A percentile compares a stretch with the other conserved stretches of the same genome.
Conservation (phyloP, 1,284 basidiomycete genomes). For the Veloboletus limbatus region DNA sequence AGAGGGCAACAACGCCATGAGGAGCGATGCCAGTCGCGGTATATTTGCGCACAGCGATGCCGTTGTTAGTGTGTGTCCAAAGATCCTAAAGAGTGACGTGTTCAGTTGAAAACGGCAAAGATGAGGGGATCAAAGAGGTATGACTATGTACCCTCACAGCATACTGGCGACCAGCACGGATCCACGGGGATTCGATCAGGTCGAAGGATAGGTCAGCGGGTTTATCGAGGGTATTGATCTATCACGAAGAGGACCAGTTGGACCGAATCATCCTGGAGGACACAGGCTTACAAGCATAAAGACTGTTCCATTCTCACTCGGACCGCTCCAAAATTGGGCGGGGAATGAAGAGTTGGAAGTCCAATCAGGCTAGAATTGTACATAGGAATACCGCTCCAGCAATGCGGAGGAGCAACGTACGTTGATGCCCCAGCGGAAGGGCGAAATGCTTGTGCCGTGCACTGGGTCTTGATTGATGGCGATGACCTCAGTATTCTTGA, state of each 20-base stretch:
- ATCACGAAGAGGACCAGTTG: neutral
- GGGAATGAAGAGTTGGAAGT: slow-evolving; percentile 46
- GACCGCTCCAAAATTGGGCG: slow-evolving; percentile 59
- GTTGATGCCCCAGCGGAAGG: slow-evolving; percentile 65
- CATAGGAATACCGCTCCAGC: neutral
- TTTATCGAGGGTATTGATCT: slow-evolving; percentile 52
- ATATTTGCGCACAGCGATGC: slow-evolving; percentile 60
- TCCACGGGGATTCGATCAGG: slow-evolving; percentile 67
- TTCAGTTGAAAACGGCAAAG: neutral
- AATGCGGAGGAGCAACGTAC: slow-evolving; percentile 31
- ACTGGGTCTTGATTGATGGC: slow-evolving; percentile 68
- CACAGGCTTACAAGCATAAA: slow-evolving; percentile 49
- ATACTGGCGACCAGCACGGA: slow-evolving; percentile 62
- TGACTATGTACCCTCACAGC: slow-evolving; percentile 45
- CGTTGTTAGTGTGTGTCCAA: slow-evolving; percentile 67
- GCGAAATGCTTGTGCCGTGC: slow-evolving; percentile 55
- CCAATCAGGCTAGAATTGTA: slow-evolving; percentile 46
- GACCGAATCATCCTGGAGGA: neutral
- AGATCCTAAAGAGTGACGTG: slow-evolving; percentile 49
- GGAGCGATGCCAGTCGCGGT: slow-evolving; percentile 53
- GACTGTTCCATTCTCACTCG: slow-evolving; percentile 49
- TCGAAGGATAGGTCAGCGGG: slow-evolving; percentile 58
- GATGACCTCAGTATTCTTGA: slow-evolving; percentile 62
- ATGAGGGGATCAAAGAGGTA: neutral
- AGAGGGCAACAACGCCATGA: slow-evolving; percentile 63